A percentile compares a stretch with the other conserved stretches of the same genome.
Conservation (phyloP, 257 asterid genomes). For the Linderniella brevidens region DNA sequence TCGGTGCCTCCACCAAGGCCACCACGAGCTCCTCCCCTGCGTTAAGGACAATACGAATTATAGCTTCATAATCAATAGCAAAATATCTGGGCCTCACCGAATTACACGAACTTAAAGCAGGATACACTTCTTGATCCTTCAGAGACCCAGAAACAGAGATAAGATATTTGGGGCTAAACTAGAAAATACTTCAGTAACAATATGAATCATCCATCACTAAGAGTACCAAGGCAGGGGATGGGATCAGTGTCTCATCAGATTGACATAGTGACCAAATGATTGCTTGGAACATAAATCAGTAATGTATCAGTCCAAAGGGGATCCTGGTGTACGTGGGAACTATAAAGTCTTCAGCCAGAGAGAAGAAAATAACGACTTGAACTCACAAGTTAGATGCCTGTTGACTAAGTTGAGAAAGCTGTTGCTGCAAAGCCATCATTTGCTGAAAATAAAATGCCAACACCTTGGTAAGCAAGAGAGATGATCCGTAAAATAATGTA, state of each 20-base stretch:
- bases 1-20: slow-evolving; percentile 26
- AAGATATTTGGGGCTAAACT: background rate
- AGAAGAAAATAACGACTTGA: slow-evolving; percentile 4
- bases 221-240: too few species aligned
- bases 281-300: too few species aligned
- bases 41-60: slow-evolving; percentile 8
- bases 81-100: too few species aligned
- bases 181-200: background rate
- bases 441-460: slow-evolving; percentile 22
- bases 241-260: background rate
- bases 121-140: too few species aligned
- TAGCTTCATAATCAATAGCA: too few species aligned
- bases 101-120: too few species aligned
- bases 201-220: too few species aligned
- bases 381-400: slow-evolving; percentile 42
- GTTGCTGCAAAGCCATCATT: slow-evolving; percentile 48
- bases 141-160: too few species aligned
- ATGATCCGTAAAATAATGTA: too few species aligned
- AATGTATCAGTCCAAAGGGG: too few species aligned
- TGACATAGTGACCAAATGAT: background rate
- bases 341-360: too few species aligned
- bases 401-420: slow-evolving; percentile 32
- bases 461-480: slow-evolving; percentile 9
- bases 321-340: too few species aligned
- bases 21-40: slow-evolving; percentile 36